Evolutionary conservation across 768 basidiomycete genomes (phyloP), one percentile per base, ranked within the genome.

Genomic region (Tricholoma furcatifolium): DNA sequence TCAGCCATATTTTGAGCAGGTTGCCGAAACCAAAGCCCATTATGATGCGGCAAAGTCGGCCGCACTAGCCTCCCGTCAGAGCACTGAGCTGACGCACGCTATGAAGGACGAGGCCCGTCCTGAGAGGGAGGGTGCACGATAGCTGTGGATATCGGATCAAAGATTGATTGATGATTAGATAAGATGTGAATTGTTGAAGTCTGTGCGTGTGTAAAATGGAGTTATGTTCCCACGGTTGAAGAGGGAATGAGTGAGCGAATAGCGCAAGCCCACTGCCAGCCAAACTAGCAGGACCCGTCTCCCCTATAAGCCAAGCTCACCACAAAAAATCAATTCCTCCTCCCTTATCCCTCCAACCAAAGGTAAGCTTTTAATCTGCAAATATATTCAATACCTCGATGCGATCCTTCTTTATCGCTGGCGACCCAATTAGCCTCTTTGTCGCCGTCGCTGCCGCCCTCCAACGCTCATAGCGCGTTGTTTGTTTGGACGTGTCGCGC

Each of bases 1-100:
- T 7, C 54, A 95, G 93, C 93, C 93, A 12, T 98, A 96, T 75
- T 61, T 88, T 53, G 89, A 93, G 50, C 83, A 88, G 69, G 95
- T 95, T 42, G 83, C 86, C 36, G 78, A 80, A 50, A 95, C 97
- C 74, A 98, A 97, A 79, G 67, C 75, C 54, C 82, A 95, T 47
- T 92, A 91, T 24, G 93, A 93, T 62, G 79, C 84, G 51, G 91
- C 93, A 69, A 91, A 91, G 68, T n/a, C n/a, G n/a, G n/a, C n/a
- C n/a, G n/a, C n/a, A n/a, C n/a, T n/a, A n/a, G n/a, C n/a, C n/a
- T n/a, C n/a, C n/a, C n/a, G n/a, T n/a, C n/a, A n/a, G n/a, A n/a
- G n/a, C n/a, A n/a, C n/a, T n/a, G n/a, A n/a, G n/a, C n/a, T n/a
- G n/a, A n/a, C n/a, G n/a, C n/a, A n/a, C n/a, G n/a, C n/a, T n/a